Base-by-base conservation (phyloP, 108 stramenopile species). In the Cyclotella baltica region DNA sequence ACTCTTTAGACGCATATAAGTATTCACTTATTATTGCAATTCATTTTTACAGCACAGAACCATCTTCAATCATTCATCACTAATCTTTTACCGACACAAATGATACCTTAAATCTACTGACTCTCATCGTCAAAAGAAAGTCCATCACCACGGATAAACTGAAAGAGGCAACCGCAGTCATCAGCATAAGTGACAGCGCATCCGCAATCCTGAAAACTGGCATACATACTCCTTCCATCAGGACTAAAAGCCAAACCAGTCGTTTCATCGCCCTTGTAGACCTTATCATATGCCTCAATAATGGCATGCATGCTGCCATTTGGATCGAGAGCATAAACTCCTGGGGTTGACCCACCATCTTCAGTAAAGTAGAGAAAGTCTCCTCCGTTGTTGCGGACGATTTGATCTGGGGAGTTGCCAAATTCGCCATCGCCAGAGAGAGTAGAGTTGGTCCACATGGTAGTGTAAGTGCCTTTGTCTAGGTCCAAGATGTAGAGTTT, bases 171-270 rank as follows among this genome's bases (percentile, higher is more conserved):
- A 13, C 78, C 78, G 61, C 78, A 80, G 61, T 80, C 78, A 8
- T n/a, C n/a, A 1, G 52, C 65, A 28, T 62, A 69, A 11, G 78
- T 11, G 18, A 16, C 47, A 10, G 50, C 40, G 43, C 78, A 80
- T 19, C 78, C 78, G 29, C 78, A 80, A 25, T 80, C 79, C 31
- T 80, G 72, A 22, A 68, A 73, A 30, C 50, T 58, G 16, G 64
- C 74, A 65, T 76, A 82, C 69, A 82, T 47, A 62, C 48, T 76
- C 27, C 46, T 75, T 25, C 86, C 83, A 78, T 90, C 84, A 1
- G 90, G 90, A 43, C 80, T 83, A 56, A 93, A 91, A 11, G 90
- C 87, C 15, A 93, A 43, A 4, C 93, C 93, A 18, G 88, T 86
- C 8, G 90, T 93, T 56, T 91, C 93, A 47, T 82, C 75, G 0